phyloP scores from a whole-genome alignment of 208 protist genomes.

The Wallacemonas rigidus region DNA sequence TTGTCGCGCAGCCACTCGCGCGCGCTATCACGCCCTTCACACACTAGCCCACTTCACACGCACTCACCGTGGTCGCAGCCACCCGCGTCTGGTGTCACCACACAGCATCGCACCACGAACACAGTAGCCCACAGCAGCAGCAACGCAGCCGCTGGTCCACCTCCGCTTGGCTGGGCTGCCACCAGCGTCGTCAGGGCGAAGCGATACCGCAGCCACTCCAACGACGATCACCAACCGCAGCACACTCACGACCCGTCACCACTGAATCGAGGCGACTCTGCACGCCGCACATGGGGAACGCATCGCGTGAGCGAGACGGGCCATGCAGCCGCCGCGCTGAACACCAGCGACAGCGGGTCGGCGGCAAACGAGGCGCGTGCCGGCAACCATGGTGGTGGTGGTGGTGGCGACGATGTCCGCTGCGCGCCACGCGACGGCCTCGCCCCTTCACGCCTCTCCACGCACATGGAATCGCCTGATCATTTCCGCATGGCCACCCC shows the following conservation, averaged over 20 bases:
- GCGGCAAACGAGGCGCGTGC: no score
- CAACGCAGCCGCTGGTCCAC: background rate
- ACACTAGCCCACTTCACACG: no score
- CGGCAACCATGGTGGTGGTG: no score
- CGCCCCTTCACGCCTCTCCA: background rate
- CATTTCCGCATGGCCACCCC: conserved; percentile 59
- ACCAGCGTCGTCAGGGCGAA: background rate
- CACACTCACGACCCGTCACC: no score
- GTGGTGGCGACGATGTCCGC: no score
- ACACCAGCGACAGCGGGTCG: no score
- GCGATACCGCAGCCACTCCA: background rate
- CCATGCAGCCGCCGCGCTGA: no score
- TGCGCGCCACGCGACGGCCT: no score
- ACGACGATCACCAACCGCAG: background rate
- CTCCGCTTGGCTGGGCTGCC: conserved; percentile 5
- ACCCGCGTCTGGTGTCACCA: background rate
- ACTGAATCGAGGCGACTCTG: no score
- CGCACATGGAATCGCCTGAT: background rate
- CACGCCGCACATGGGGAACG: no score
- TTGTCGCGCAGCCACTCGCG: background rate
- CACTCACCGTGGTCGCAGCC: background rate
- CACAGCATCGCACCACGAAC: background rate
- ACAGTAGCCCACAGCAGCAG: no score
- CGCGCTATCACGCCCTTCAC: background rate
- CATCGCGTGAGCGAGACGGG: no score